Base-by-base conservation (phyloP, 352 stramenopile genomes). In the Thraustochytrium sp. region DNA sequence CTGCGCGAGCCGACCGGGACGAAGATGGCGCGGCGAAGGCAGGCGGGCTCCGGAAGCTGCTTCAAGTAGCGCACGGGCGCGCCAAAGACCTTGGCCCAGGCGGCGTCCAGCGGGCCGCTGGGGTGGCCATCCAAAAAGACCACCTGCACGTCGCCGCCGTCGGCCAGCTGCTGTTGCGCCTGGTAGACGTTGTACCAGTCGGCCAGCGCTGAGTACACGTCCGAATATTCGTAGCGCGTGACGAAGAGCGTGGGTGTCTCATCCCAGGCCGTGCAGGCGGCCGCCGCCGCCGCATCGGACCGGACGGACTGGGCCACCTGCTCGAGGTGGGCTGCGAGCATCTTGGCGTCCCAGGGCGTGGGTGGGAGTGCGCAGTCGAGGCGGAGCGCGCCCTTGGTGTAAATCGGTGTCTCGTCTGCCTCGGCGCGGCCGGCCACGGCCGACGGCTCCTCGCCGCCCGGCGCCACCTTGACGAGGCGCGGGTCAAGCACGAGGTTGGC, bases 131-230 rank as follows among this genome's bases (percentile, higher is more conserved):
- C 59, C 1, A 72, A 21, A 29, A 72, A 72, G 2, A 72, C 59
- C 36, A 72, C 13, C 9, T 72, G 42, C 11, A 72, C 59, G 40
- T 44, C 18, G 26, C 46, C 59, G 40, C 59, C 59, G 40, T 72
- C 59, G 11, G 59, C 59, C 9, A 72, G 36, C 36, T 72, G 59
- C 40, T 72, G 59, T 26, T 72, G 59, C 16, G 59, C 59, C 59
- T 72, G 59, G 59, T 72, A 72, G 11, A 31, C 26, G 59, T 72
- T 72, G 3, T 72, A 72, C 59, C 59, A 72, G 59, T 72, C 59
- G 9, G 59, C 40, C 36, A 72, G 16, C 1, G 59, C n/a, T 23
- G 59, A 72, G 36, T 72, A 72, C 26, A 72, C 59, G 26, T 72
- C 59, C 11, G 59, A 16, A 29, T 72, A 29, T 31, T 72, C 59